Base-by-base conservation (phyloP, 768 basidiomycete species). In the Hortiboletus campestris region DNA sequence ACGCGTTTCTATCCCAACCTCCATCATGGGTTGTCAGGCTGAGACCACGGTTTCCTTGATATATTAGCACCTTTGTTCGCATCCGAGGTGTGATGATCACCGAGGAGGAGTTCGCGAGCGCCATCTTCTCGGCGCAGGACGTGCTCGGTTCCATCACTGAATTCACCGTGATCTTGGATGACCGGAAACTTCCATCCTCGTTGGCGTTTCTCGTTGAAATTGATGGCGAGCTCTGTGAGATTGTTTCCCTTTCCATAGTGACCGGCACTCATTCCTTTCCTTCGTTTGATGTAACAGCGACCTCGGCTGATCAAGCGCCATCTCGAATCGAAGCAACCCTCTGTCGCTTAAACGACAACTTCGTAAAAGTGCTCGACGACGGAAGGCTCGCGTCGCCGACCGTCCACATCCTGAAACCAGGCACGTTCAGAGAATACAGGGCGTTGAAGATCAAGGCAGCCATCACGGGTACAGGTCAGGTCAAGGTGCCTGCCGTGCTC, bases 341-440 rank as follows among this genome's bases (percentile, higher is more conserved):
- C 31, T 25, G 53, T 31, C 22, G 43, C 16, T 29, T 47, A 14
- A 52, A 60, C 17, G 49, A 59, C 0, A 48, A 49, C 25, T 13
- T 63, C n/a, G 9, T 6, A 32, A n/a, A n/a, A 8, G 25, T 38
- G 2, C 2, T 65, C n/a, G 7, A 51, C 4, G 7, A 7, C 1
- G 35, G 49, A 17, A 50, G 28, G 10, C 49, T 66, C 5, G 46
- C 22, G 2, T n/a, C 53, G n/a, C 61, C 59, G 14, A 61, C 49
- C 8, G 31, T 66, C 16, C 47, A 63, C 20, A 20, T 66, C 38
- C 11, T 63, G 16, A 50, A 51, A 45, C 45, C 43, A 8, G 58
- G 64, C 19, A 66, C 64, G 17, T 66, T 66, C 20, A 48, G 51
- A 14, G 61, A 66, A 31, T 66, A 58, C 20, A 51, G 59, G 20